Base-by-base conservation (phyloP, 2,329 filamentous ascomycete species). In the Fusarium phyllophilum region DNA sequence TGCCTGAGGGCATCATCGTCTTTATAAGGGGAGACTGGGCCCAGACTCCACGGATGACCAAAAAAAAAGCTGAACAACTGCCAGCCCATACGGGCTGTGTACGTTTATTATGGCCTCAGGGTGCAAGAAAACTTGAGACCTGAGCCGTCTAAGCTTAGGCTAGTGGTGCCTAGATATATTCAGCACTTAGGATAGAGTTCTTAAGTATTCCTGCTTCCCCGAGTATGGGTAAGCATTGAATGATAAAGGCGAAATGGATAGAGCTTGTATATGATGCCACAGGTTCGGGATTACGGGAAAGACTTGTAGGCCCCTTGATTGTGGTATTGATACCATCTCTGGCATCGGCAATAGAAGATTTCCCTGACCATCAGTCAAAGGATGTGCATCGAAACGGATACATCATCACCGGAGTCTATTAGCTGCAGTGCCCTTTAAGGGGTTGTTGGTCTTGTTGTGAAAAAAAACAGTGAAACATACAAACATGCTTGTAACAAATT, bases 1-100 rank as follows among this genome's bases (percentile, higher is more conserved):
- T 86, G 97, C 95, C 45, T 97, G 85, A 74, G 24, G 38, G 82
- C 51, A 48, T 33, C n/a, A 42, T 34, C 24, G 24, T 46, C 18
- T 48, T 22, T 22, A 29, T 24, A 9, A 41, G 29, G 58, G 48
- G 58, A 42, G 39, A 54, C 44, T 63, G 71, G 63, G 62, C 56
- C 62, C 59, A 38, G 42, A 62, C 52, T 51, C 24, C 18, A 29
- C 29, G 29, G 13, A 41, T 20, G 31, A 51, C 42, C 33, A 55
- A 54, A 48, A 34, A 29, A 38, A 22, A 36, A 17, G 22, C 34
- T 57, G 42, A 41, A 42, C 33, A 62, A 46, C 54, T 34, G 33
- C 49, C 36, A 51, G 31, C 38, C 31, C 39, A n/a, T 20, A 44
- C 65, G 63, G 58, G 63, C 61, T 51, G 64, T 67, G 59, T 75